Conservation (phyloP, 805 yeast genomes). For the Grigorovia transvaalensis region DNA sequence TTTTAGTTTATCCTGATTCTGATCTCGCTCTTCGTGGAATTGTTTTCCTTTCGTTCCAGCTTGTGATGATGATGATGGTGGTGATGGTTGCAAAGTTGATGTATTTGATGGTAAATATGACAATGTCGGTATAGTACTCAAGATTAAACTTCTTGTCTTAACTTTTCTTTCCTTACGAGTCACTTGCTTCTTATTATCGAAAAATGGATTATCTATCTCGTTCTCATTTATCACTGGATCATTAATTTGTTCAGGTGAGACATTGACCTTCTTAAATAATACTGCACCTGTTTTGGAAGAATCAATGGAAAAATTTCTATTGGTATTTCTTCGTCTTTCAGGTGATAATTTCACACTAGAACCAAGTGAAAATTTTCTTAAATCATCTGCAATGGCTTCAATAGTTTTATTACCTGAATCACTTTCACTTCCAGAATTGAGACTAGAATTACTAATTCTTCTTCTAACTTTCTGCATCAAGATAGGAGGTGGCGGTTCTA, state of each 20-base stretch:
- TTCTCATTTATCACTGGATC: conserved; percentile 21
- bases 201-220: conserved; percentile 15
- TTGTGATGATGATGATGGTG: neutral
- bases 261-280: conserved; percentile 33
- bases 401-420: conserved; percentile 9
- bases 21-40: no score
- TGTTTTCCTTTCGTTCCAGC: no score
- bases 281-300: conserved; percentile 28
- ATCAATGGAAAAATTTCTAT: neutral
- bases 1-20: no score
- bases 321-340: neutral
- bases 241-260: conserved; percentile 30
- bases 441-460: conserved; percentile 9
- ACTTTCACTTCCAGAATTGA: conserved; percentile 12
- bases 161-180: neutral
- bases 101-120: conserved; percentile 4
- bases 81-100: neutral
- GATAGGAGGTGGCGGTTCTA: conserved; percentile 5
- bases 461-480: neutral
- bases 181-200: conserved; percentile 2
- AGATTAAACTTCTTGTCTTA: conserved; percentile 8
- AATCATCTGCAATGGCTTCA: conserved; percentile 7
- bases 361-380: conserved; percentile 8
- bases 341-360: conserved; percentile 1
- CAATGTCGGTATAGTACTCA: conserved; percentile 14